Conservation (phyloP, 2,329 filamentous ascomycete species). For the Xylariales sp. region DNA sequence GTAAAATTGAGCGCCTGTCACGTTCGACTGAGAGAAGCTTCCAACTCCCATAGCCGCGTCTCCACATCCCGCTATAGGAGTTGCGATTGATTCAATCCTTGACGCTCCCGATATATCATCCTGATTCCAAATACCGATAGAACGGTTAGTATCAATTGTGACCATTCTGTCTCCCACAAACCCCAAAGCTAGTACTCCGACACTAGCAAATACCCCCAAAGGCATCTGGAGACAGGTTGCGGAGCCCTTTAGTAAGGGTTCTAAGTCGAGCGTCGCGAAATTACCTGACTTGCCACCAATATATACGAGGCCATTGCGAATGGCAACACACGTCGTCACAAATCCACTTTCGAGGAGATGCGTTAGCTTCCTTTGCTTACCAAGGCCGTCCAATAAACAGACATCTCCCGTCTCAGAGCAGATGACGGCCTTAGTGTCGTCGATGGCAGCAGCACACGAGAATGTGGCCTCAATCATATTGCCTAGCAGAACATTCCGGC, state of each 20-base stretch:
- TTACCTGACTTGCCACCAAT: conserved; percentile 75
- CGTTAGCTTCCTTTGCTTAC: conserved; percentile 75
- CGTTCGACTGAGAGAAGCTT: conserved; percentile 69
- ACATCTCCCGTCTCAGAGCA: conserved; percentile 90
- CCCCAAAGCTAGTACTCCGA: conserved; percentile 73
- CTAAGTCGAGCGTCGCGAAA: conserved; percentile 65
- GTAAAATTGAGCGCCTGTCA: conserved; percentile 77
- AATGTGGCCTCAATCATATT: conserved; percentile 86
- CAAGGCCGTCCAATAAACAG: conserved; percentile 85
- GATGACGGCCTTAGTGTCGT: conserved; percentile 79
- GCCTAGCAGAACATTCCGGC: conserved; percentile 88
- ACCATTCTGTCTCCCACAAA: conserved; percentile 75
- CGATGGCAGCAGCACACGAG: conserved; percentile 78
- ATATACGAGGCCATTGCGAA: conserved; percentile 70
- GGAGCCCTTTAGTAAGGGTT: conserved; percentile 58
- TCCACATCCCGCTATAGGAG: conserved; percentile 71
- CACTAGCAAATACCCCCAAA: conserved; percentile 50
- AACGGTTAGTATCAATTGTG: conserved; percentile 79
- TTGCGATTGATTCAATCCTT: conserved; percentile 53
- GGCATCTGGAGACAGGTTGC: conserved; percentile 55
- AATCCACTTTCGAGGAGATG: conserved; percentile 76
- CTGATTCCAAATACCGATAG: conserved; percentile 74
- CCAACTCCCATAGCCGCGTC: conserved; percentile 80
- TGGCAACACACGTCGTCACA: conserved; percentile 72
- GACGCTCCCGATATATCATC: conserved; percentile 57